phyloP scores from a whole-genome alignment of 2,329 filamentous ascomycete species.

The Arthroderma sp. region DNA sequence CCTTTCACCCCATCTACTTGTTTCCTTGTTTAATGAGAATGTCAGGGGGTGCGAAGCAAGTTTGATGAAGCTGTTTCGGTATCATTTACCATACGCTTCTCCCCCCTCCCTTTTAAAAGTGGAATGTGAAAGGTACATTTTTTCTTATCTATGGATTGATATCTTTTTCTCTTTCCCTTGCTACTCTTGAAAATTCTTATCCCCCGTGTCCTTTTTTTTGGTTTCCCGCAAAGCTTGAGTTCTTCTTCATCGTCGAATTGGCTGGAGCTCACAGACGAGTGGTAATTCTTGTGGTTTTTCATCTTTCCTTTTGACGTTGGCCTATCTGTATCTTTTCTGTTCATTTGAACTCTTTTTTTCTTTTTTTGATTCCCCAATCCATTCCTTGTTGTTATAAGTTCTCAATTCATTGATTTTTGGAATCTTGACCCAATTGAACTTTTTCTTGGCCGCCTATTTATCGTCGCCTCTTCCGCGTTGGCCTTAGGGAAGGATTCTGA shows the following conservation, averaged over 20 bases:
- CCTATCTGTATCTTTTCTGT: slow-evolving; percentile 18
- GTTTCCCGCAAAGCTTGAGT: slow-evolving; percentile 1
- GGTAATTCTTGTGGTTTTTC: slow-evolving; percentile 2
- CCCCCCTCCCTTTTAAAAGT: slow-evolving; percentile 1
- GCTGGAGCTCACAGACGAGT: background rate
- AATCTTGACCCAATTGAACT: background rate
- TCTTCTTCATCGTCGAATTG: background rate
- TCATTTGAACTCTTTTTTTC: slow-evolving; percentile 20
- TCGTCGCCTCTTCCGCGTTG: background rate
- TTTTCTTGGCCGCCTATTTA: background rate
- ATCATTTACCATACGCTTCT: slow-evolving; percentile 1
- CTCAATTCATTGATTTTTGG: slow-evolving; percentile 12
- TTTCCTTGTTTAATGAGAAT: background rate
- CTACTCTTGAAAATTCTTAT: slow-evolving; percentile 8
- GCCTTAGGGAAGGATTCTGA: background rate
- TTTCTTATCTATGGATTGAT: slow-evolving; percentile 1
- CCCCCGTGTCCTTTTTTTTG: slow-evolving; percentile 7
- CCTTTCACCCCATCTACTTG: background rate
- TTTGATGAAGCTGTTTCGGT: background rate
- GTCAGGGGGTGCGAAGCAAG: background rate
- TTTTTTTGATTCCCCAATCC: slow-evolving; percentile 17
- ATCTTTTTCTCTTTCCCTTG: slow-evolving; percentile 1
- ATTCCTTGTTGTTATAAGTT: slow-evolving; percentile 19
- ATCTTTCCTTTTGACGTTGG: background rate
- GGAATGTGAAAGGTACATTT: background rate